A percentile compares a stretch with the other conserved stretches of the same genome.
phyloP scores from a whole-genome alignment of 2,329 filamentous ascomycete genomes.

The Leptographium radiaticola region DNA sequence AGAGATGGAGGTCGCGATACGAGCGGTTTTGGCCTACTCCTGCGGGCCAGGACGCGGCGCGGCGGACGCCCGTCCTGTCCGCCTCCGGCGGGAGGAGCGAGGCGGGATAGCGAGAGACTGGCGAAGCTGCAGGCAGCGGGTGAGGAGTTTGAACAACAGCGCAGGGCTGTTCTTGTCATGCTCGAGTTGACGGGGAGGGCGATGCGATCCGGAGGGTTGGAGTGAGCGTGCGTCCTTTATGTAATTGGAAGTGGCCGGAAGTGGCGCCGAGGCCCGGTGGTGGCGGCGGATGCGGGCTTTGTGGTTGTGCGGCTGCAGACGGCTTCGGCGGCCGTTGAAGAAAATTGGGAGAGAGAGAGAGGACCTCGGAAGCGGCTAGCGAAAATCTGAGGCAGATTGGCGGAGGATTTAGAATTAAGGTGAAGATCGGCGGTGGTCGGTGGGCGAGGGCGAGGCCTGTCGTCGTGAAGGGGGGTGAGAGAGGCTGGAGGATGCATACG shows the following conservation, averaged over 20 bases:
- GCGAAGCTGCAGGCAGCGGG: not conserved
- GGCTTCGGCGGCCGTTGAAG: not conserved
- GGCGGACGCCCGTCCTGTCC: constrained; percentile 37
- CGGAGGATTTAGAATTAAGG: not conserved
- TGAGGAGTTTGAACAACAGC: not conserved
- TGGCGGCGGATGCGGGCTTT: too few relatives aligned
- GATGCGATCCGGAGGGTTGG: not conserved
- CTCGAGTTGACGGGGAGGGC: not conserved
- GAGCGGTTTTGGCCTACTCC: not conserved
- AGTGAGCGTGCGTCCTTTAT: not conserved
- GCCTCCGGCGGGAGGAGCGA: constrained; percentile 48
- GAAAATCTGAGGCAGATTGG: not conserved
- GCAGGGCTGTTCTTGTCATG: not conserved
- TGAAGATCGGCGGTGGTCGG: not conserved
- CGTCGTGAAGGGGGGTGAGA: not conserved
- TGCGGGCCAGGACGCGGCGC: not conserved
- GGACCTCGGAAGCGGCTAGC: not conserved
- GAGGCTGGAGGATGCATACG: not conserved
- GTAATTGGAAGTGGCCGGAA: too few relatives aligned
- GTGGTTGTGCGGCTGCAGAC: not conserved
- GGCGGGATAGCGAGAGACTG: constrained; percentile 27
- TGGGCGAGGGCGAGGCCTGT: not conserved
- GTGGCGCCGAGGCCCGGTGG: too few relatives aligned
- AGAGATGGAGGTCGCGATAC: not conserved
- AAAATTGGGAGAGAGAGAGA: not conserved